Evolutionary conservation across 148 eudicot species (phyloP).

Genomic region (Salicornia ramosissima): DNA sequence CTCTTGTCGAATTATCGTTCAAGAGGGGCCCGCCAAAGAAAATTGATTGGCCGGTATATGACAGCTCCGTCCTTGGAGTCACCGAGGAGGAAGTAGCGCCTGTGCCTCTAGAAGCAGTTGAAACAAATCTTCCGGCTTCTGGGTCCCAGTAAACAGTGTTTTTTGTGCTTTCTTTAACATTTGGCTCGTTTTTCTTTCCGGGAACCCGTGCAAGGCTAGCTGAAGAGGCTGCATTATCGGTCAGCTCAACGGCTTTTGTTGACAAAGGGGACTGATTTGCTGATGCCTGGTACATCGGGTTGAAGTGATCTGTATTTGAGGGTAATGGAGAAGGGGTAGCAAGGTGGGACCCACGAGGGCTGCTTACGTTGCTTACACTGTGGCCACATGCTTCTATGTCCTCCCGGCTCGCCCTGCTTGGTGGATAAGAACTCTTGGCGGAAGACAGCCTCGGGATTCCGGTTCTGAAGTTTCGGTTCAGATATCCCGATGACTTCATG

Average conservation of each 20-base stretch:
- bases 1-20: conserved; percentile 42
- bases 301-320: conserved; percentile 46
- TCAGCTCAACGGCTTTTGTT: conserved; percentile 29
- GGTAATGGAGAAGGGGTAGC: conserved; percentile 38
- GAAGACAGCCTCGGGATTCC: conserved; percentile 44
- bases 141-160: conserved; percentile 78
- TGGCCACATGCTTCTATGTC: conserved; percentile 59
- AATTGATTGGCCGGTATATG: conserved; percentile 70
- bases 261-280: conserved; percentile 68
- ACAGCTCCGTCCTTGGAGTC: conserved; percentile 47
- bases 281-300: conserved; percentile 61
- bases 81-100: conserved; percentile 40
- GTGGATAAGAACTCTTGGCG: conserved; percentile 68
- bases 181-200: conserved; percentile 26
- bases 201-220: conserved; percentile 18
- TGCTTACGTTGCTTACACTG: conserved; percentile 69
- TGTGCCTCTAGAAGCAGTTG: conserved; percentile 36
- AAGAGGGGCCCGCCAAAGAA: conserved; percentile 79
- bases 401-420: conserved; percentile 67
- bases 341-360: conserved; percentile 49
- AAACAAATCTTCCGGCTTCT: conserved; percentile 79
- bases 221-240: conserved; percentile 15
- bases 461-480: conserved; percentile 29
- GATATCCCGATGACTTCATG: conserved; percentile 47
- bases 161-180: conserved; percentile 27